Evolutionary conservation across 768 basidiomycete genomes (phyloP), one percentile per base, ranked within the genome.

Genomic region (Pulveroboletus sp.): DNA sequence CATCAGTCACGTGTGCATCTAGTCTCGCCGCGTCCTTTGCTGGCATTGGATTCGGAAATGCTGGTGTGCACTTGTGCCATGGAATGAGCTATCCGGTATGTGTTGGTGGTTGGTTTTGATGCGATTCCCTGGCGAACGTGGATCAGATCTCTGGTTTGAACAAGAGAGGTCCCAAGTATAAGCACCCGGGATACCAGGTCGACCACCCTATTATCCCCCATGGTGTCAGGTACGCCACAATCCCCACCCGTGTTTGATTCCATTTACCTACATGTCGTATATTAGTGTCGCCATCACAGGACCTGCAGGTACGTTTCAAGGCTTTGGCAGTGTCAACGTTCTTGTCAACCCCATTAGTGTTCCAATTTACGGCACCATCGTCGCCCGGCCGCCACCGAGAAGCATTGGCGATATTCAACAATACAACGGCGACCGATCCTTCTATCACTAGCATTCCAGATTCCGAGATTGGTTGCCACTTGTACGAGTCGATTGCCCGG

Each of bases 281-380:
- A 53, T 29, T 51, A 80, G 90, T 56, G 93, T 95, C 40, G 91
- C 94, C 6, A 71, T 95, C 48, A 90, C 91, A 17, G 93, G 90
- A 10, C 93, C 93, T 24, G 87, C 95, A 56, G 83, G 83, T 80
- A 64, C 46, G 70, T 47, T 61, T 33, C 45, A 51, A 23, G 32
- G 51, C 39, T 58, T 24, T 49, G 10, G 17, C 16, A 35, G 23
- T 11, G 24, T 9, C 25, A 20, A 19, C 23, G 19, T 5, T 32
- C 52, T 51, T 24, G 48, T 10, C 14, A n/a, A n/a, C 6, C 21
- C 29, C 33, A 10, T 43, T 42, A 80, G 95, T 97, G 37, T 97
- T 98, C 78, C 82, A 87, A 61, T 97, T 94, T 69, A 97, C 95
- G 8, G 88, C 95, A 0, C 94, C 95, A 7, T 94, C 94, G 5